phyloP scores from a whole-genome alignment of 2,329 filamentous ascomycete genomes.

The Spiromastix sp. region DNA sequence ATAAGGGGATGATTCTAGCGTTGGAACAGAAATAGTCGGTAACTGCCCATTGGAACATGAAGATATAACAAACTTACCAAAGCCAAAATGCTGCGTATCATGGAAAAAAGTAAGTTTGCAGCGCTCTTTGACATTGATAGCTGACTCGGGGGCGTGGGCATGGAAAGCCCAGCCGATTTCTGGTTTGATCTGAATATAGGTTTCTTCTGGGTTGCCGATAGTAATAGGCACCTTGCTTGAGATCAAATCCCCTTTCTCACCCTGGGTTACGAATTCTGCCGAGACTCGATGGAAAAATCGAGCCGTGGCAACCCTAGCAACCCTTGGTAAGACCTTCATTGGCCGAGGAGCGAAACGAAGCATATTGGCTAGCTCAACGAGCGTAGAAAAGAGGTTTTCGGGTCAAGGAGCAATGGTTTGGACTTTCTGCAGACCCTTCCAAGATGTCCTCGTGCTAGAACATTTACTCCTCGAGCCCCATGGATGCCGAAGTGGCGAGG shows the following conservation, averaged over 20 bases:
- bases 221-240: conserved; percentile 14
- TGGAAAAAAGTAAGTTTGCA: conserved; percentile 20
- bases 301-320: conserved; percentile 4
- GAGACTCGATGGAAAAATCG: conserved; percentile 16
- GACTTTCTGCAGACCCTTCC: no score
- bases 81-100: conserved; percentile 17
- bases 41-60: neutral
- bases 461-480: no score
- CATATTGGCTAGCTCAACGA: no score
- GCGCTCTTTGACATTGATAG: conserved; percentile 10
- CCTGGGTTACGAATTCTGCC: conserved; percentile 13
- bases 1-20: conserved; percentile 13
- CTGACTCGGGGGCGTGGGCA: conserved; percentile 12
- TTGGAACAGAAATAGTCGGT: neutral
- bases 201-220: conserved; percentile 15
- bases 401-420: no score
- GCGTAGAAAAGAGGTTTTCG: no score
- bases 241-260: conserved; percentile 13
- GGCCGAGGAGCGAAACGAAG: conserved; percentile 3
- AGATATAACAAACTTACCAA: conserved; percentile 10
- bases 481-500: no score
- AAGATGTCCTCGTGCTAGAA: no score
- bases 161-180: conserved; percentile 15
- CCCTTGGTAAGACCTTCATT: neutral
- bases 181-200: conserved; percentile 15